Evolutionary conservation across 495 filamentous ascomycete species (phyloP).

Genomic region (Amniculicola lignicola): DNA sequence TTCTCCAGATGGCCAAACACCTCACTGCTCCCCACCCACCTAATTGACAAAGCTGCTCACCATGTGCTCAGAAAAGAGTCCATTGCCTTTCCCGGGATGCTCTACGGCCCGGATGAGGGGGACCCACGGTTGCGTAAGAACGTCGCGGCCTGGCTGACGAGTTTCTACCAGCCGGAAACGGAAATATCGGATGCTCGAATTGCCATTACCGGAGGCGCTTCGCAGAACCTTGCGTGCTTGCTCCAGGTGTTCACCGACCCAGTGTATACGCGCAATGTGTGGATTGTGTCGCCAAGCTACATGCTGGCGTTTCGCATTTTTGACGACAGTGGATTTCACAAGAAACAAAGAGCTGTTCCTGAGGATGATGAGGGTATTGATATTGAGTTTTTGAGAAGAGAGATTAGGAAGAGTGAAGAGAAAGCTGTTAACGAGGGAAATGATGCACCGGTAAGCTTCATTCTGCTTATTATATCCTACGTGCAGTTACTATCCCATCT

Average conservation of each 20-base stretch:
- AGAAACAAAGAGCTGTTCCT: constrained; percentile 59
- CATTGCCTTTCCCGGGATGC: constrained; percentile 56
- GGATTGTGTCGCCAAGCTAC: constrained; percentile 78
- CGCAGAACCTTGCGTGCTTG: constrained; percentile 68
- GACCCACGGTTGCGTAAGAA: constrained; percentile 34
- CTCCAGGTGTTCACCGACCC: constrained; percentile 77
- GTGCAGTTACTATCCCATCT: no score
- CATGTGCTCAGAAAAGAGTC: constrained; percentile 56
- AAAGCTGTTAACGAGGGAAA: constrained; percentile 35
- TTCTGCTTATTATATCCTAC: no score
- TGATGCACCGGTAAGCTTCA: constrained; percentile 31
- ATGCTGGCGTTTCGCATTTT: constrained; percentile 75
- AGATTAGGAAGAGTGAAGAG: constrained; percentile 47
- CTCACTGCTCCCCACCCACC: constrained; percentile 60
- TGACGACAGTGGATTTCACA: constrained; percentile 67
- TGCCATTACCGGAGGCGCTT: constrained; percentile 77
- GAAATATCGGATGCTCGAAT: constrained; percentile 54
- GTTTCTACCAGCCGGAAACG: constrained; percentile 54
- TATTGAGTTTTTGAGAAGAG: constrained; percentile 52
- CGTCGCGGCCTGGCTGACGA: constrained; percentile 65
- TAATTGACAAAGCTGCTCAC: constrained; percentile 55
- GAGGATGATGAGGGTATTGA: constrained; percentile 76
- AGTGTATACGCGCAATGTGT: constrained; percentile 67
- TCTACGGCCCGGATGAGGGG: constrained; percentile 77
- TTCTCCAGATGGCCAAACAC: constrained; percentile 69